Evolutionary conservation across 2,329 filamentous ascomycete genomes (phyloP), one percentile per base, ranked within the genome.

Genomic region (Pseudogymnoascus sp.): DNA sequence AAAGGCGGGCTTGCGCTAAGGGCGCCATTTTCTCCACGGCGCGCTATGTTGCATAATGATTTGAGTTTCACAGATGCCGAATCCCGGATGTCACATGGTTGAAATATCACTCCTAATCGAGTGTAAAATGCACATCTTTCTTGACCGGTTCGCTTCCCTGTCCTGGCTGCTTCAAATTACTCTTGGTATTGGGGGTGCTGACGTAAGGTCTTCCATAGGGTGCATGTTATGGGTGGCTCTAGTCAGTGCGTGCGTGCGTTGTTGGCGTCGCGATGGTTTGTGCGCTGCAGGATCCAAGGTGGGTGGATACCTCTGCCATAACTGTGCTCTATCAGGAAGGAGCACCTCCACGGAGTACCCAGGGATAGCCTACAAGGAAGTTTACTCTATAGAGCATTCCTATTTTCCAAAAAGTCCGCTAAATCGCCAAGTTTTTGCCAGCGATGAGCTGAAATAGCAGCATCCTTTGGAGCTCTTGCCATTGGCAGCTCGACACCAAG

Each of bases 31-130:
- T 54, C 43, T 12, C 28, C 47, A 28, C 47, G 4, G 28, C 32
- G 41, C 2, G 9, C n/a, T n/a, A 18, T 30, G 16, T 50, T 50
- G 25, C 43, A 54, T 32, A 54, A 54, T 12, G n/a, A 54, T 54
- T 54, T 54, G 43, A 54, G 25, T 54, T 54, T 54, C 28, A 54
- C n/a, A 54, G 47, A 20, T 54, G 47, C 47, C 28, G 47, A 32
- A 54, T 54, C 28, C 47, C 47, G 47, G 6, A 32, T 30, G n/a
- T 54, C 43, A 32, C 43, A 54, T 54, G 25, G 43, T 32, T 54
- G 30, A 18, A 12, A 18, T 54, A 25, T 18, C 8, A 5, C 12
- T 54, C 43, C 43, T 9, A 54, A 54, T 30, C 8, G 43, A 54
- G 43, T 18, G 18, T 12, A 18, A 14, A 6, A 3, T 30, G 43